Evolutionary conservation across 164 flowering plant species (phyloP).

Genomic region (Euptelea pleiosperma): DNA sequence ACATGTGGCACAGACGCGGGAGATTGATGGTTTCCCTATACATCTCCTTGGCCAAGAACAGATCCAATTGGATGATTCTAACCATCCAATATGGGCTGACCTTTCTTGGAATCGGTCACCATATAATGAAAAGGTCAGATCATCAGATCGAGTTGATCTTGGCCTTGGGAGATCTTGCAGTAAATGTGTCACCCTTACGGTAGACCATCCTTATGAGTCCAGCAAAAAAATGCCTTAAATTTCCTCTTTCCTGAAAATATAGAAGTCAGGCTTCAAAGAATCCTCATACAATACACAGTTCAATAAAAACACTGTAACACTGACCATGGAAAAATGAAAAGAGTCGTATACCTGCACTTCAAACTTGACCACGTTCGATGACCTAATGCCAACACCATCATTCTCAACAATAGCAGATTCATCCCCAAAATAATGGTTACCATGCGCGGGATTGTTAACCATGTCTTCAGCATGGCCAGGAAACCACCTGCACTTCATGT

Average conservation of each 20-base stretch:
- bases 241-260: not conserved
- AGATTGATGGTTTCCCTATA: too few relatives aligned
- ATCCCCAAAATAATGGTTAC: conserved; percentile 50
- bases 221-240: too few relatives aligned
- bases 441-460: conserved; percentile 33
- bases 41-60: too few relatives aligned
- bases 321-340: not conserved
- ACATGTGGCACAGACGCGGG: too few relatives aligned
- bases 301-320: not conserved
- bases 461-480: conserved; percentile 47
- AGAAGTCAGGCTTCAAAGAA: not conserved
- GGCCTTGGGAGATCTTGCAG: too few relatives aligned
- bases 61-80: too few relatives aligned
- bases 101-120: too few relatives aligned
- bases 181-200: too few relatives aligned
- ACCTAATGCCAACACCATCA: conserved; percentile 34
- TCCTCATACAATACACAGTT: not conserved
- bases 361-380: conserved; percentile 68
- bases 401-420: conserved; percentile 53
- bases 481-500: conserved; percentile 89
- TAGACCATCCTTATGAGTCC: too few relatives aligned
- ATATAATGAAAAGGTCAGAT: too few relatives aligned
- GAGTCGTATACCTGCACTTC: conserved; percentile 71
- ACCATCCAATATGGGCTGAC: too few relatives aligned
- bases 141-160: too few relatives aligned